phyloP scores from a whole-genome alignment of 1,284 basidiomycete species.

The Irpex sp. region DNA sequence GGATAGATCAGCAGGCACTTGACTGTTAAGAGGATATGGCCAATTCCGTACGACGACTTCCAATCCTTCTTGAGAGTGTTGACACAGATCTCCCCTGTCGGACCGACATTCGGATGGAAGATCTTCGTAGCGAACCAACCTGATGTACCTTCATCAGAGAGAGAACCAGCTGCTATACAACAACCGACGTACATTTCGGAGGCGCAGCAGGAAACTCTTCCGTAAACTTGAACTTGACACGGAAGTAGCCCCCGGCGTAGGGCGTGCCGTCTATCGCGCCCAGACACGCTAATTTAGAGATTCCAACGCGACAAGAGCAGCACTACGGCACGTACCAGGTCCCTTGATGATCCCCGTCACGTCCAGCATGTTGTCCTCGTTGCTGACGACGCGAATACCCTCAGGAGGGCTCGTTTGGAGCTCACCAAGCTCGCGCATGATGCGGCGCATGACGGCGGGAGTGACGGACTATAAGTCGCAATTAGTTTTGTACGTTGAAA shows the following conservation, averaged over 20 bases:
- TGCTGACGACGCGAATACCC: slow-evolving; percentile 81
- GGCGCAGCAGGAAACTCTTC: slow-evolving; percentile 89
- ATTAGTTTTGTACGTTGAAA: background rate
- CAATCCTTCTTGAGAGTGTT: slow-evolving; percentile 98
- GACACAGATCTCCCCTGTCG: slow-evolving; percentile 91
- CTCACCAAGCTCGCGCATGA: slow-evolving; percentile 82
- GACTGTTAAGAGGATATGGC: slow-evolving; percentile 87
- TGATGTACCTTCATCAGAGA: slow-evolving; percentile 29
- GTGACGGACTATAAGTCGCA: slow-evolving; percentile 32
- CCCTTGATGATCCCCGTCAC: slow-evolving; percentile 78
- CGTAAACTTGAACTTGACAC: slow-evolving; percentile 82
- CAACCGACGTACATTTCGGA: slow-evolving; percentile 73
- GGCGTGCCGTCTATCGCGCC: slow-evolving; percentile 78
- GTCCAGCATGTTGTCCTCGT: slow-evolving; percentile 83
- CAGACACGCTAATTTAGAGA: slow-evolving; percentile 20
- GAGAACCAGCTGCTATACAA: background rate
- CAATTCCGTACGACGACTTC: slow-evolving; percentile 89
- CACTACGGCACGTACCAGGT: slow-evolving; percentile 51
- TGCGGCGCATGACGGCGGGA: slow-evolving; percentile 62
- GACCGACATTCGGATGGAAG: slow-evolving; percentile 95
- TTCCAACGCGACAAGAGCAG: slow-evolving; percentile 3
- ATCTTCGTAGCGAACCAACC: slow-evolving; percentile 92
- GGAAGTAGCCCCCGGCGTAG: slow-evolving; percentile 90
- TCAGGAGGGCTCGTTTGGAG: slow-evolving; percentile 81
- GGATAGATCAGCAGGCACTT: slow-evolving; percentile 96